Conservation (phyloP, 768 basidiomycete species). For the Fibroporia radiculosa region DNA sequence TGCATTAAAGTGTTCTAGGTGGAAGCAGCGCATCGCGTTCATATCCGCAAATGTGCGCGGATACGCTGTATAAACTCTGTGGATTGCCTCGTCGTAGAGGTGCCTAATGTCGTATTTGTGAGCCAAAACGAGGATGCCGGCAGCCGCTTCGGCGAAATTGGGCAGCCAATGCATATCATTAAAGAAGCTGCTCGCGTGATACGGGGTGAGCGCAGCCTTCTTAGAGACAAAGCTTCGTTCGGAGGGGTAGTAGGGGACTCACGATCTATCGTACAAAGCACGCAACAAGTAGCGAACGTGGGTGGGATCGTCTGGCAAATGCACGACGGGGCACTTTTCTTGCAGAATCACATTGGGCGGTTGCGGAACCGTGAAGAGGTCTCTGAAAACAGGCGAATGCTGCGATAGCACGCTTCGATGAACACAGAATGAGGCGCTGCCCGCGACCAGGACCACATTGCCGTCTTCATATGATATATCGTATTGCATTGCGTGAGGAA, state of each 20-base stretch:
- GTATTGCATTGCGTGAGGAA: too few species aligned
- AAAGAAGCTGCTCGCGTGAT: constrained; percentile 1
- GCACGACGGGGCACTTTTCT: constrained; percentile 10
- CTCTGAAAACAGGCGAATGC: constrained; percentile 11
- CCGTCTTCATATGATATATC: constrained; percentile 9
- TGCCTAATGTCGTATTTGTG: constrained; percentile 5
- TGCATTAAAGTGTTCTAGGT: neutral
- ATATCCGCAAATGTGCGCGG: neutral
- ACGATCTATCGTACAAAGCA: constrained; percentile 2
- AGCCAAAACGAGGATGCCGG: neutral
- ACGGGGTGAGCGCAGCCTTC: too few species aligned
- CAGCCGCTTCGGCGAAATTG: neutral
- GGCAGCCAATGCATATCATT: neutral
- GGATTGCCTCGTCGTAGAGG: neutral
- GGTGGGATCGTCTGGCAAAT: constrained; percentile 3
- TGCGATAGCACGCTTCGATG: constrained; percentile 12
- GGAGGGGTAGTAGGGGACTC: neutral
- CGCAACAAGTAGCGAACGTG: constrained; percentile 5
- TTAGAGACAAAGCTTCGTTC: neutral
- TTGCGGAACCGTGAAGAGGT: constrained; percentile 10
- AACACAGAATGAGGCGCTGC: constrained; percentile 6
- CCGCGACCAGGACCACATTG: constrained; percentile 7
- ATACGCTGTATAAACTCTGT: neutral
- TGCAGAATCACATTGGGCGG: neutral
- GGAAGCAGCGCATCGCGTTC: neutral